Conservation (phyloP, 2,329 filamentous ascomycete species). For the Alternaria consortialis region DNA sequence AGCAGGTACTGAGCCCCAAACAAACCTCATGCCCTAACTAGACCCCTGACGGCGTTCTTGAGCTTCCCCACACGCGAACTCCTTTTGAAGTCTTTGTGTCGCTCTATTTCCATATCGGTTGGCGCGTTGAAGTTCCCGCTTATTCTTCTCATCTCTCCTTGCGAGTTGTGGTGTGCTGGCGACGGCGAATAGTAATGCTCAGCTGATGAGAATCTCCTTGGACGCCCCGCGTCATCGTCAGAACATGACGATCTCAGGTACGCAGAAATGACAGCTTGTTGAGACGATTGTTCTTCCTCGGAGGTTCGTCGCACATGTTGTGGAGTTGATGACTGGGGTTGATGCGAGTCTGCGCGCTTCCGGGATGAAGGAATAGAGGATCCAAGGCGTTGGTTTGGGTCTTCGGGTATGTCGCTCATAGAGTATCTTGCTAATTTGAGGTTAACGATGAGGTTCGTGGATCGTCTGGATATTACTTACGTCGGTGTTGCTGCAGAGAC, state of each 20-base stretch:
- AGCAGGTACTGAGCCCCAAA: constrained; percentile 5
- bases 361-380: constrained; percentile 12
- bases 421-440: constrained; percentile 8
- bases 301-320: constrained; percentile 1
- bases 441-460: not conserved
- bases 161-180: constrained; percentile 12
- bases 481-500: constrained; percentile 7
- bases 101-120: constrained; percentile 35
- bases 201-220: constrained; percentile 18
- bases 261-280: constrained; percentile 13
- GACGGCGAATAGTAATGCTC: constrained; percentile 13
- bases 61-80: constrained; percentile 24
- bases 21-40: constrained; percentile 20
- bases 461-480: constrained; percentile 5
- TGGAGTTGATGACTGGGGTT: constrained; percentile 7
- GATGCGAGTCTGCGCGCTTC: constrained; percentile 24
- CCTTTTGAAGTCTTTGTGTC: constrained; percentile 23
- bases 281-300: constrained; percentile 8
- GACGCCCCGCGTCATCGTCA: constrained; percentile 11
- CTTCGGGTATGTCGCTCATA: constrained; percentile 12
- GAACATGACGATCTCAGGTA: constrained; percentile 15
- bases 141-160: constrained; percentile 26
- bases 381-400: constrained; percentile 3
- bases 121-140: constrained; percentile 42
- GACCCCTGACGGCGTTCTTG: constrained; percentile 24